Percentiles rank a stretch among this genome's conserved stretches.
These are phyloP conservation scores for Epichloe elymi DNA, from an alignment of 2,329 filamentous ascomycete species.

Conservation along the genomic window DNA sequence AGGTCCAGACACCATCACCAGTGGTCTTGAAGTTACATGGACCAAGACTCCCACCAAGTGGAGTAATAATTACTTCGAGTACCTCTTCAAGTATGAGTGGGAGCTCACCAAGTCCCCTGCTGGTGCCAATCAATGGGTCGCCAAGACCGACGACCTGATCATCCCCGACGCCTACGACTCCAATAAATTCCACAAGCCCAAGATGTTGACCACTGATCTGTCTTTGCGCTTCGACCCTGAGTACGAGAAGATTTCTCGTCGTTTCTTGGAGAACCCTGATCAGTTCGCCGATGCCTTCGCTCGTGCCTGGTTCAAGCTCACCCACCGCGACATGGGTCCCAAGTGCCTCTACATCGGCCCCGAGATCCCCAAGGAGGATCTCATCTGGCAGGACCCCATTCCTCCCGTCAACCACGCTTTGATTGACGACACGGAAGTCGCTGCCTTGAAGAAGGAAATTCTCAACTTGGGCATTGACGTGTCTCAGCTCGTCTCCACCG, in stretches of 20 bases:
- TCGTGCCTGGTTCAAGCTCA: constrained; percentile 71
- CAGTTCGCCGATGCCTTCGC: constrained; percentile 57
- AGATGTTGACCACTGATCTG: constrained; percentile 65
- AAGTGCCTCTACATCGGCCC: constrained; percentile 58
- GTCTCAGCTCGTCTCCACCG: constrained; percentile 49
- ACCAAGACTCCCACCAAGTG: constrained; percentile 63
- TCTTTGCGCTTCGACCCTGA: constrained; percentile 56
- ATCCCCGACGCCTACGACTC: constrained; percentile 60
- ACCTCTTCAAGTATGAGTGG: constrained; percentile 70
- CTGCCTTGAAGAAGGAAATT: constrained; percentile 55
- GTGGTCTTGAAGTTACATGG: constrained; percentile 68
- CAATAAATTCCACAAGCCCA: constrained; percentile 60
- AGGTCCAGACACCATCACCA: constrained; percentile 61
- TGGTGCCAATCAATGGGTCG: constrained; percentile 65
- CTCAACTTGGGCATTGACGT: constrained; percentile 47
- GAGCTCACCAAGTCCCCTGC: constrained; percentile 62
- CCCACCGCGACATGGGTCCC: constrained; percentile 69
- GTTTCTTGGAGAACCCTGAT: constrained; percentile 55
- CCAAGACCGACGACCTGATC: constrained; percentile 51
- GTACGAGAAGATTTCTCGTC: constrained; percentile 65
- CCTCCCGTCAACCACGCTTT: constrained; percentile 44
- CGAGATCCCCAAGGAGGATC: constrained; percentile 55
- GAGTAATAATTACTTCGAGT: constrained; percentile 62
- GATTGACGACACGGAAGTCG: constrained; percentile 49
- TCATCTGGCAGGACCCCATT: constrained; percentile 66